These are phyloP conservation scores for Dioscorea zingiberensis DNA, from an alignment of 106 monocot species.

Conservation along the genomic window DNA sequence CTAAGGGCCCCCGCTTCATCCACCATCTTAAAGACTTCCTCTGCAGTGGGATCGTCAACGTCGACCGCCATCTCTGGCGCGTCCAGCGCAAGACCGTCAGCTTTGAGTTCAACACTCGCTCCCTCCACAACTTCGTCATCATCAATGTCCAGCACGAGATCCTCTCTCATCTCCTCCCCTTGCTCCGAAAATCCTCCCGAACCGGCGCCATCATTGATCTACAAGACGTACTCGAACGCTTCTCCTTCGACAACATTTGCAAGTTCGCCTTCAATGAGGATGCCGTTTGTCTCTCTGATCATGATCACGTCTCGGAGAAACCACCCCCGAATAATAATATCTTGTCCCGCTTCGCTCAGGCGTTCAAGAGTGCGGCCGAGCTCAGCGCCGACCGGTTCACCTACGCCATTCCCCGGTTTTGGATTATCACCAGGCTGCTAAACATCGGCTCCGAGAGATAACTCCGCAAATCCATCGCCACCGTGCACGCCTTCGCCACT, in stretches of 20 bases:
- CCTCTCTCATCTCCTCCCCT: conserved; percentile 15
- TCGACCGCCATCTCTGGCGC: conserved; percentile 11
- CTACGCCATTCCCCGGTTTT: conserved; percentile 9
- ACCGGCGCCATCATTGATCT: conserved; percentile 6
- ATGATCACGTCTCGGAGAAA: neutral
- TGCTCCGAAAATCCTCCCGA: neutral
- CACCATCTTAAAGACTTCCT: conserved; percentile 5
- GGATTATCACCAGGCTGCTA: conserved; percentile 26
- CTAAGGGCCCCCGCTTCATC: conserved; percentile 7
- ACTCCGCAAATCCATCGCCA: conserved; percentile 17
- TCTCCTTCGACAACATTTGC: conserved; percentile 32
- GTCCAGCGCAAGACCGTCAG: conserved; percentile 18
- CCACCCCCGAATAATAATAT: too few relatives aligned
- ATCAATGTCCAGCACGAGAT: conserved; percentile 8
- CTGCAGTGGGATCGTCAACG: conserved; percentile 33
- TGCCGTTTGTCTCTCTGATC: conserved; percentile 1
- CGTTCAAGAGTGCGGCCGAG: conserved; percentile 14
- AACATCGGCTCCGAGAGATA: conserved; percentile 25
- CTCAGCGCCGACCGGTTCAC: conserved; percentile 29
- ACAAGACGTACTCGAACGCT: conserved; percentile 23
- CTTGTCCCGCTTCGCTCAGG: conserved; percentile 9
- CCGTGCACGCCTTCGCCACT: conserved; percentile 19
- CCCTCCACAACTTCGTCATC: conserved; percentile 17
- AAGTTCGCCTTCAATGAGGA: conserved; percentile 24
- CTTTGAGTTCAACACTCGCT: conserved; percentile 22